Conservation (phyloP, 2,329 filamentous ascomycete genomes). For the Davidsoniella australis region DNA sequence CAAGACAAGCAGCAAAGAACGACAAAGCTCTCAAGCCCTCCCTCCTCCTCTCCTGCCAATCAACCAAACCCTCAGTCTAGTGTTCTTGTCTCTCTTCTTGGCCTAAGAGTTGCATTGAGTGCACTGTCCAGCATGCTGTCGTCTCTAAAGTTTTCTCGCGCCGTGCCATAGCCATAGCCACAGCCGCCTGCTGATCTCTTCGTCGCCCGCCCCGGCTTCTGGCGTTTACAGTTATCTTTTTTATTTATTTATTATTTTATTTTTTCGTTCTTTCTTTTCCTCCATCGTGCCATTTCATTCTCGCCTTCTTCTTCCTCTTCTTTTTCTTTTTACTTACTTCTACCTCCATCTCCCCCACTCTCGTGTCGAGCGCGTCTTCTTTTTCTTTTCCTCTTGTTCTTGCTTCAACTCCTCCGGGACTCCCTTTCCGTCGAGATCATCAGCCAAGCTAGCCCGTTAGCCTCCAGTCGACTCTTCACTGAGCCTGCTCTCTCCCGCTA, state of each 20-base stretch:
- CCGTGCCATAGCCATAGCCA: neutral
- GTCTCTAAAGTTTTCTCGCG: neutral
- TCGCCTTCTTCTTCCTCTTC: neutral
- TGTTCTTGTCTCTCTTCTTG: neutral
- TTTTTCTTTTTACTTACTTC: neutral
- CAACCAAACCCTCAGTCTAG: neutral
- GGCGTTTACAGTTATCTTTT: neutral
- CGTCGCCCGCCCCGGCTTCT: neutral
- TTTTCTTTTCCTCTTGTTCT: neutral
- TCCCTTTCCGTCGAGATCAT: slow-evolving; percentile 1
- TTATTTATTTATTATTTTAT: neutral
- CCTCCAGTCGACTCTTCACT: slow-evolving; percentile 1
- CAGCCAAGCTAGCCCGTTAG: neutral
- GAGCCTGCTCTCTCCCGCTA: neutral
- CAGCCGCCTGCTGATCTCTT: neutral
- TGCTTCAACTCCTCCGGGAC: neutral
- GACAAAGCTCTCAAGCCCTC: too few relatives aligned
- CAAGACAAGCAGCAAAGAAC: too few relatives aligned
- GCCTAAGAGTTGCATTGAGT: neutral
- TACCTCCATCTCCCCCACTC: neutral
- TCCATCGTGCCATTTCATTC: slow-evolving; percentile 6
- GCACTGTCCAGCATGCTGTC: neutral
- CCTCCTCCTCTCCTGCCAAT: too few relatives aligned
- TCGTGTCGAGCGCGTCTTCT: neutral
- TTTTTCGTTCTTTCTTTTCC: slow-evolving; percentile 13